Conservation (phyloP, 345 rosid genomes). For the Eucalyptus cloeziana region DNA sequence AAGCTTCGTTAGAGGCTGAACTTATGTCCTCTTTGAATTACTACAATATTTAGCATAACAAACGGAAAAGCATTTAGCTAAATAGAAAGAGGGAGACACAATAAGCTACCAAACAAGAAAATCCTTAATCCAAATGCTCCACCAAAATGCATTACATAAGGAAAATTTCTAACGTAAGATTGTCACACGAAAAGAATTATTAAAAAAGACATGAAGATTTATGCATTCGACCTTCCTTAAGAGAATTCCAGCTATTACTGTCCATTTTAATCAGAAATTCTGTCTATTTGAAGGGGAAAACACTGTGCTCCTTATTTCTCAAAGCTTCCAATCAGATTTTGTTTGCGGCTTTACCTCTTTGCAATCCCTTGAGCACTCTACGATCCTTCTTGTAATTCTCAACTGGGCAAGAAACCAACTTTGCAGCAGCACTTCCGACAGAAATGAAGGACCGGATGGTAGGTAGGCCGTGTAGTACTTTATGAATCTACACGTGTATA, state of each 20-base stretch:
- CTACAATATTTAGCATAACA: background rate
- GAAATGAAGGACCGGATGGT: constrained; percentile 67
- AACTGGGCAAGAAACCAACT: constrained; percentile 78
- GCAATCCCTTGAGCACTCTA: constrained; percentile 79
- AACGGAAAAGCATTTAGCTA: background rate
- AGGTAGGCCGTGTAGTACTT: constrained; percentile 65
- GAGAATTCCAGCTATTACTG: background rate
- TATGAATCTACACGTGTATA: constrained; percentile 35
- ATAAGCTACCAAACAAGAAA: background rate
- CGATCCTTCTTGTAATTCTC: constrained; percentile 81
- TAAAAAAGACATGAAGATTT: background rate
- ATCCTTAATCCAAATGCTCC: background rate
- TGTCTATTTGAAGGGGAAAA: background rate
- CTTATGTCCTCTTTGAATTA: background rate
- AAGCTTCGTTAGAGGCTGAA: background rate
- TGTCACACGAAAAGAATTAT: background rate
- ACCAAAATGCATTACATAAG: background rate
- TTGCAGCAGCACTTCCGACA: constrained; percentile 69
- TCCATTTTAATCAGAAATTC: background rate
- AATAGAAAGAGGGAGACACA: background rate
- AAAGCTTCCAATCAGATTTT: background rate
- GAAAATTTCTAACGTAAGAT: background rate
- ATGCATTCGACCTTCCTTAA: background rate
- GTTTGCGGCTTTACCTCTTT: constrained; percentile 54
- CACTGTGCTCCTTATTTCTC: background rate